A percentile compares a stretch with the other conserved stretches of the same genome.
Evolutionary conservation across 2,329 filamentous ascomycete species (phyloP).

Genomic region (Botryosphaeria dothidea): DNA sequence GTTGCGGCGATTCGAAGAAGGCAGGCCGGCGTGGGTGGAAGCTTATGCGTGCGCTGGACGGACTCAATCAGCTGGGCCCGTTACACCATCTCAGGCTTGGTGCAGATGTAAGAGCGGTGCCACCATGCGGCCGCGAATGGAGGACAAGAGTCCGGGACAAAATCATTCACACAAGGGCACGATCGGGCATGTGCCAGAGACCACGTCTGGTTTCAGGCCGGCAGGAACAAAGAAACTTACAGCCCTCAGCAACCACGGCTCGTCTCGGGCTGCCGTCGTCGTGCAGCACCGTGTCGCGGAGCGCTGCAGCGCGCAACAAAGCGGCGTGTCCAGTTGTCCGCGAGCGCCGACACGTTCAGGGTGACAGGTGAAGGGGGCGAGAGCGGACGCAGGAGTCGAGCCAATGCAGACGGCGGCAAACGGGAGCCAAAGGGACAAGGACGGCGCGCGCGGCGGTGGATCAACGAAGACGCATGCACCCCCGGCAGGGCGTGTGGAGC

Average conservation of each 20-base stretch:
- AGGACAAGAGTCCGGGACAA: constrained; percentile 16
- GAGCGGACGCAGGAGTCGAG: constrained; percentile 7
- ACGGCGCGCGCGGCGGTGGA: constrained; percentile 7
- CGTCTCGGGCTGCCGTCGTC: constrained; percentile 20
- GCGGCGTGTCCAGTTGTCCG: constrained; percentile 11
- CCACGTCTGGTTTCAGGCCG: constrained; percentile 19
- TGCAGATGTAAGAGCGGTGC: constrained; percentile 16
- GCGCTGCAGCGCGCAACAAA: constrained; percentile 13
- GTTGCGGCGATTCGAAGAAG: constrained; percentile 17
- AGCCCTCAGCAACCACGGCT: constrained; percentile 17
- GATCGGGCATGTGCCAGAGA: constrained; percentile 5
- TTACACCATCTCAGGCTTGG: constrained; percentile 19
- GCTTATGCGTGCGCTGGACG: constrained; percentile 19
- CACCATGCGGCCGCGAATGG: constrained; percentile 19
- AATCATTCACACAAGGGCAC: constrained; percentile 14
- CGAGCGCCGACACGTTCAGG: constrained; percentile 7
- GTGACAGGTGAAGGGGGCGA: not conserved
- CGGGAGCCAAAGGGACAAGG: constrained; percentile 11
- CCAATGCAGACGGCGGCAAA: constrained; percentile 12
- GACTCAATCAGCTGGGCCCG: constrained; percentile 17
- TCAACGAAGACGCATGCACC: constrained; percentile 15
- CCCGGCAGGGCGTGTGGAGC: constrained; percentile 9
- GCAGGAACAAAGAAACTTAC: constrained; percentile 21
- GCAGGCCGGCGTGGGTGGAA: constrained; percentile 16
- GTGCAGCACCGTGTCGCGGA: constrained; percentile 9